Base-by-base conservation (phyloP, 202 grass and related monocot genomes). In the Musa balbisiana region DNA sequence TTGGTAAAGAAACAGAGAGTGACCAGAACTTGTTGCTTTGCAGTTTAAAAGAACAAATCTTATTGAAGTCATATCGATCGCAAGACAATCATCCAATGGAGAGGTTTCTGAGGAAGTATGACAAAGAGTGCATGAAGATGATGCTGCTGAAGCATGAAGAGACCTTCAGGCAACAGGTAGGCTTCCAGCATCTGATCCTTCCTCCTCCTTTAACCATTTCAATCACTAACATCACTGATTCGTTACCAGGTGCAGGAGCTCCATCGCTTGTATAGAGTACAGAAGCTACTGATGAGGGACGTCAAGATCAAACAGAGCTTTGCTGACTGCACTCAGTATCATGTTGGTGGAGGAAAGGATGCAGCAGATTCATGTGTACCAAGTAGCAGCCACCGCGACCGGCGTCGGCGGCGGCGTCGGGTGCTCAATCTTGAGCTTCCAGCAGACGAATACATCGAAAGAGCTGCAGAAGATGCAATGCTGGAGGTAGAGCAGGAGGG, bases 111-210 rank as follows among this genome's bases (percentile, higher is more conserved):
- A 87, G 73, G 85, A 87, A 89, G 69, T 80, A 89, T 76, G 93
- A 97, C 58, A 92, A 85, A 80, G 93, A 97, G 56, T 79, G 88
- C 71, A 92, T 92, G 93, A 97, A 92, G 86, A 87, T 89, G 92
- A 87, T 90, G 80, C 87, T 96, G 85, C 82, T 96, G 71, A 96
- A 92, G 78, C 92, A 96, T 26, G 93, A 97, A 63, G 87, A 92
- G 77, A 92, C 93, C 72, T 97, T 97, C 86, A 91, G 86, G 78
- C 84, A 92, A 51, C 92, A 96, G 87, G 92, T 92, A 84, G 3
- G 52, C 65, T 55, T 51, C 78, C 6, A 3, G 22, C n/a, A 55
- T 64, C 71, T 26, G 23, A 52, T 55, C 29, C 20, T 52, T 21
- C 59, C 11, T n/a, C 33, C 19, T 3, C 20, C 11, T 12, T 1